Conservation (phyloP, 1,284 basidiomycete species). For the Cryptococcus sp. region DNA sequence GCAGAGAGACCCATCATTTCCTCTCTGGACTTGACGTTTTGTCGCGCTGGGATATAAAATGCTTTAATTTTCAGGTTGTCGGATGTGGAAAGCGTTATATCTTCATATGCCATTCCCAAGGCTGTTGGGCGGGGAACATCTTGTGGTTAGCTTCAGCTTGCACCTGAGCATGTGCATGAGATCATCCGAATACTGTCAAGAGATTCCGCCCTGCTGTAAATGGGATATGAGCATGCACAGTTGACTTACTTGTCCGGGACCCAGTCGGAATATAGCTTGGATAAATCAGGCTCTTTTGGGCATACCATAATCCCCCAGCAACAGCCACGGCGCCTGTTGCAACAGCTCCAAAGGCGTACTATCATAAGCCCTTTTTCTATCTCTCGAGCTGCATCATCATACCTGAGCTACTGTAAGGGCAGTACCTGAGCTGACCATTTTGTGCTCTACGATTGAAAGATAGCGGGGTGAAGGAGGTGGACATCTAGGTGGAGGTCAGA, state of each 20-base stretch:
- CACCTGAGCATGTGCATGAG: neutral
- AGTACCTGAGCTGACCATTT: slow-evolving; percentile 18
- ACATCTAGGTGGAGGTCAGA: no score
- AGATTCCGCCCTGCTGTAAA: no score
- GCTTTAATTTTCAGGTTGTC: slow-evolving; percentile 60
- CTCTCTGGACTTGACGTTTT: slow-evolving; percentile 15
- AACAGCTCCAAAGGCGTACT: slow-evolving; percentile 37
- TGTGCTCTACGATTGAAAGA: slow-evolving; percentile 1
- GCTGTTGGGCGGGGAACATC: slow-evolving; percentile 68
- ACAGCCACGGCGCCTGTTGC: slow-evolving; percentile 22
- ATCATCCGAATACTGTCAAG: no score
- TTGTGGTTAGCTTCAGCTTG: slow-evolving; percentile 30
- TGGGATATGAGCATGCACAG: neutral
- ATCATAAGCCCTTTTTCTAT: neutral
- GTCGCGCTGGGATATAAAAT: slow-evolving; percentile 56
- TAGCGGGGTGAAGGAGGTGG: no score
- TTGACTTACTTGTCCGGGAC: slow-evolving; percentile 62
- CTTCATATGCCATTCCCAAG: slow-evolving; percentile 66
- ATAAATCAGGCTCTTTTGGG: slow-evolving; percentile 83
- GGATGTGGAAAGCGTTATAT: slow-evolving; percentile 62
- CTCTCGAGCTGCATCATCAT: neutral
- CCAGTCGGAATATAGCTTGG: slow-evolving; percentile 80
- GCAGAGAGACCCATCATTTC: slow-evolving; percentile 20
- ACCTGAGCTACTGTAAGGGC: slow-evolving; percentile 59
- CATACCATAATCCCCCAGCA: slow-evolving; percentile 72